These are phyloP conservation scores for Lepiota brunneoincarnata DNA, from an alignment of 768 basidiomycete genomes.

Conservation along the genomic window DNA sequence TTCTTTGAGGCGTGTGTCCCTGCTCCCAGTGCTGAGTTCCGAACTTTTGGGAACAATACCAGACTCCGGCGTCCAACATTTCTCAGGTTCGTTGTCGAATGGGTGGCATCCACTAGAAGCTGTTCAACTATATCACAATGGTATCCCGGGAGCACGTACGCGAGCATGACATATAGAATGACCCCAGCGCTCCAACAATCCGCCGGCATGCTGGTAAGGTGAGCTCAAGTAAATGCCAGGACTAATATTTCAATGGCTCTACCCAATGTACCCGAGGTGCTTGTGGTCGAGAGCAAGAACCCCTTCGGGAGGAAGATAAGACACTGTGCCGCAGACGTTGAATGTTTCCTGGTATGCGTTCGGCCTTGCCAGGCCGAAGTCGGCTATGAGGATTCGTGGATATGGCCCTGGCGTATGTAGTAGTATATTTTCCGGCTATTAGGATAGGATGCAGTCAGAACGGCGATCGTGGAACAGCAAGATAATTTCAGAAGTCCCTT, in stretches of 20 bases:
- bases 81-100: constrained; percentile 58
- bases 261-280: constrained; percentile 65
- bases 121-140: neutral
- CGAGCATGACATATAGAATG: constrained; percentile 79
- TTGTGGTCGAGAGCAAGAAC: constrained; percentile 76
- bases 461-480: neutral
- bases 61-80: neutral
- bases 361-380: constrained; percentile 82
- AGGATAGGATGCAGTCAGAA: neutral
- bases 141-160: constrained; percentile 45
- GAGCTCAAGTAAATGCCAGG: neutral
- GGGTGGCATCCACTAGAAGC: constrained; percentile 68
- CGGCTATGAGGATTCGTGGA: constrained; percentile 81
- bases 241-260: neutral
- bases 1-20: constrained; percentile 47
- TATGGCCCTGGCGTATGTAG: constrained; percentile 78
- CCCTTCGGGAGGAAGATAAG: constrained; percentile 84
- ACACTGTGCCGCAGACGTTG: constrained; percentile 86
- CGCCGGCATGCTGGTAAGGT: constrained; percentile 65
- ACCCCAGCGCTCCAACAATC: constrained; percentile 90
- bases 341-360: constrained; percentile 79
- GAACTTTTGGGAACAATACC: neutral
- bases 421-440: constrained; percentile 81
- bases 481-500: constrained; percentile 42
- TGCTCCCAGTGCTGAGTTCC: neutral